These are phyloP conservation scores for Phlyctochytrium arcticum DNA, from an alignment of 192 early-diverging fungal species.

Conservation along the genomic window DNA sequence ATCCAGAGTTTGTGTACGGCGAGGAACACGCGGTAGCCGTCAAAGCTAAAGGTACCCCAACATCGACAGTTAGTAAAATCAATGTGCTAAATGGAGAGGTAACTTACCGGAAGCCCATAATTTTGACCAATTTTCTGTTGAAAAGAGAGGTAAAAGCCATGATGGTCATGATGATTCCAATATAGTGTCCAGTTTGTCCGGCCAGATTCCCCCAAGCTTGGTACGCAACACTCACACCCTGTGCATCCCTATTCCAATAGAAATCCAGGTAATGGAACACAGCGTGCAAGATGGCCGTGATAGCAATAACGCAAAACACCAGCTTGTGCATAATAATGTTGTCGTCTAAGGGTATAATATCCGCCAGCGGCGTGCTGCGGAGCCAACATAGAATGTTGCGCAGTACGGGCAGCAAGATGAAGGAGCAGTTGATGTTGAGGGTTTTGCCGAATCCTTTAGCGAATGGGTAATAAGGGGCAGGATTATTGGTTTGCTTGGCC, in stretches of 20 bases:
- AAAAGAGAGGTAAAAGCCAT: slow-evolving; percentile 34
- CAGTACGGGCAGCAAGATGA: slow-evolving; percentile 30
- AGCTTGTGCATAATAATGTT: slow-evolving; percentile 35
- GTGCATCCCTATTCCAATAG: slow-evolving; percentile 2
- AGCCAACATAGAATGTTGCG: slow-evolving; percentile 32
- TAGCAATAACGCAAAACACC: slow-evolving; percentile 14
- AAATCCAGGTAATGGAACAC: slow-evolving; percentile 31
- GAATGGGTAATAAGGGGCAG: slow-evolving; percentile 26
- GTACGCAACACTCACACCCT: slow-evolving; percentile 10
- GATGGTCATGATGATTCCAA: slow-evolving; percentile 14
- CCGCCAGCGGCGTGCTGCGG: slow-evolving; percentile 25
- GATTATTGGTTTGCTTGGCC: background rate
- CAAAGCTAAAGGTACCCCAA: slow-evolving; percentile 18
- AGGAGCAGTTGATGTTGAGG: slow-evolving; percentile 33
- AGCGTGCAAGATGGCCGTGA: slow-evolving; percentile 19
- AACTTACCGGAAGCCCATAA: slow-evolving; percentile 26
- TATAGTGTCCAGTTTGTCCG: slow-evolving; percentile 27
- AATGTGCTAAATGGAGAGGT: too few species aligned
- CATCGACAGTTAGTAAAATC: too few species aligned
- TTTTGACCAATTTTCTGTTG: slow-evolving; percentile 62
- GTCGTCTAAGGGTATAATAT: slow-evolving; percentile 32
- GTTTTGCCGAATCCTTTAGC: slow-evolving; percentile 37
- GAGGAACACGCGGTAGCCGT: slow-evolving; percentile 31
- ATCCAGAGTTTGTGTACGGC: slow-evolving; percentile 34
- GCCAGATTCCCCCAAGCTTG: slow-evolving; percentile 23